Base-by-base conservation (phyloP, 1,139 yeast genomes). In the Blastobotrys raffinosifermentans region DNA sequence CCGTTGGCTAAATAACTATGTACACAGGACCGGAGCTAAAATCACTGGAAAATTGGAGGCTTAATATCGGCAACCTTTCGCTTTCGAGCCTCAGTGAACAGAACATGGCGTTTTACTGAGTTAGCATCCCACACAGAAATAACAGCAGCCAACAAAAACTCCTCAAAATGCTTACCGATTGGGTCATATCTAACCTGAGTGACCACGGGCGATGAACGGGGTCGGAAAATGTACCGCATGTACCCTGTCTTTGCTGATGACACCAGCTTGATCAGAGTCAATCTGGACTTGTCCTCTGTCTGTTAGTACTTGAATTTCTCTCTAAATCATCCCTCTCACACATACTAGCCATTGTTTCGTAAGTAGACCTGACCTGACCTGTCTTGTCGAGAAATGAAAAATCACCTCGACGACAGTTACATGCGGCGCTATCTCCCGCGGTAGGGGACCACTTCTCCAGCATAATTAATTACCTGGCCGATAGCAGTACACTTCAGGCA, bases 101-200 rank as follows among this genome's bases (percentile, higher is more conserved):
- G 69, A 39, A 93, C 95, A 64, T 87, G 96, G 47, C 83, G 72
- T 55, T 76, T 70, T 10, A 76, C 86, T 41, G 31, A 8, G 26
- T 32, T 18, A 25, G 13, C 9, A 33, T 31, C 13, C n/a, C 22
- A 13, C 7, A 9, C 7, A 5, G 22, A 14, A 11, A 7, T 20
- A 26, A 29, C 3, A 22, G 14, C 14, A 29, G 21, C n/a, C n/a
- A n/a, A n/a, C n/a, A n/a, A 9, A 10, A 3, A 7, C 18, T 19
- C 7, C 4, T 11, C n/a, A 8, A 7, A 19, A 17, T n/a, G 55
- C 67, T 34, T 48, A 63, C 67, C 69, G 7, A 73, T 55, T 8
- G 97, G 97, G 58, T 91, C 98, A 58, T 91, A 91, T 54, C 94
- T 73, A 34, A 89, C 82, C 59, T 86, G 91, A 38, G 78, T 78